A percentile compares a stretch with the other conserved stretches of the same genome.
Evolutionary conservation across 805 yeast species (phyloP).

Genomic region (Sungouiella blattae): DNA sequence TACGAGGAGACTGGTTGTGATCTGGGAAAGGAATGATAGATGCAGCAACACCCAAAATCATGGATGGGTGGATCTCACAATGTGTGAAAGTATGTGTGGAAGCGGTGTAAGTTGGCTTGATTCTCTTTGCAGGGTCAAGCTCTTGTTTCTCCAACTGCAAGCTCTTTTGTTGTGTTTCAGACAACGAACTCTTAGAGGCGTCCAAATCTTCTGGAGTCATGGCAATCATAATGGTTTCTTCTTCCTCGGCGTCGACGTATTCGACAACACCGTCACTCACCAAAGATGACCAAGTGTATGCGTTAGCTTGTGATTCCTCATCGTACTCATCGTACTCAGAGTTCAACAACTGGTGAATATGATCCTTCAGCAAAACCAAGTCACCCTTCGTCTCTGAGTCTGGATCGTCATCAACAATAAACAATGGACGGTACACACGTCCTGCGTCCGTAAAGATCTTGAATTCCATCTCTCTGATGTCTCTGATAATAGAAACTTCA

Average conservation of each 20-base stretch:
- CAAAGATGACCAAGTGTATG: conserved; percentile 81
- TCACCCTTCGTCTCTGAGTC: conserved; percentile 69
- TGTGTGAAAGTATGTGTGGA: conserved; percentile 85
- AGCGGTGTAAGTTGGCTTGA: conserved; percentile 58
- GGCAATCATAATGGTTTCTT: conserved; percentile 96
- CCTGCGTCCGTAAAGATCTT: conserved; percentile 98
- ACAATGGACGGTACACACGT: conserved; percentile 94
- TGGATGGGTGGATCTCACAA: conserved; percentile 98
- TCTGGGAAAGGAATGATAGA: conserved; percentile 91
- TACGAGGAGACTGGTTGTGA: conserved; percentile 89
- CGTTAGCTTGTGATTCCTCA: conserved; percentile 44
- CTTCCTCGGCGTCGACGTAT: conserved; percentile 98
- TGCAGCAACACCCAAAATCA: conserved; percentile 89
- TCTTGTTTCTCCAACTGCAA: conserved; percentile 44
- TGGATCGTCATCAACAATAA: conserved; percentile 84
- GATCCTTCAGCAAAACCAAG: conserved; percentile 79
- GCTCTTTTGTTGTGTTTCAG: conserved; percentile 41
- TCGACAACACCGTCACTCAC: conserved; percentile 87
- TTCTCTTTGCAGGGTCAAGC: conserved; percentile 78
- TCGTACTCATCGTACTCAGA: conserved; percentile 62
- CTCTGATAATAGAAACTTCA: conserved; percentile 95
- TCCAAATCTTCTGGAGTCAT: conserved; percentile 98
- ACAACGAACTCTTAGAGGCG: conserved; percentile 45
- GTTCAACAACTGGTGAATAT: conserved; percentile 65
- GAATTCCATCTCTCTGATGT: conserved; percentile 94